Conservation (phyloP, 225 moss, liverwort and hornwort genomes). For the Pseudoscleropodium purum region DNA sequence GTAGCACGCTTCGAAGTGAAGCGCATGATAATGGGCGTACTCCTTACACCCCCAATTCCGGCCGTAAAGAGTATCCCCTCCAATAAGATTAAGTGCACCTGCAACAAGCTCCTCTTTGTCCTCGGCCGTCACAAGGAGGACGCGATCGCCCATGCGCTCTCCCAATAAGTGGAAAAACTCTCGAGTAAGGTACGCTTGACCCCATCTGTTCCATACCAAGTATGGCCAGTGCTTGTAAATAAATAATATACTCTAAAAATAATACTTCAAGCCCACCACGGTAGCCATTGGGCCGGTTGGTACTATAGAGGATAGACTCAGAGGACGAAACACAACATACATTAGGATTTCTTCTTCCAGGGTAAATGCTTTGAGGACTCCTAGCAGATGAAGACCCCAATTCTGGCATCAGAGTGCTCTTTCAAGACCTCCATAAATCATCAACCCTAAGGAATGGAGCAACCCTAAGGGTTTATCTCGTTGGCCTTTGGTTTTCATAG, state of each 20-base stretch:
- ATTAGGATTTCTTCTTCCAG: not conserved
- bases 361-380: not conserved
- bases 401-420: not conserved
- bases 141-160: conserved; percentile 86
- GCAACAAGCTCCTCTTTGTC: conserved; percentile 84
- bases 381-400: not conserved
- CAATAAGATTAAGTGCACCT: conserved; percentile 90
- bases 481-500: not conserved
- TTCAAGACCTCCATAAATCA: not conserved
- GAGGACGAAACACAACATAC: not conserved
- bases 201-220: conserved; percentile 56
- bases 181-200: conserved; percentile 91
- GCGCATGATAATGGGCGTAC: conserved; percentile 69
- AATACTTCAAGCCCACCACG: not conserved
- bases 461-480: not conserved
- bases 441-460: not conserved
- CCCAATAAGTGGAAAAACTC: conserved; percentile 96
- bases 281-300: not conserved
- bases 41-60: conserved; percentile 97
- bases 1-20: conserved; percentile 99
- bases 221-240: not conserved
- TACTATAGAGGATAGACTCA: not conserved
- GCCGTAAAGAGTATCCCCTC: conserved; percentile 90
- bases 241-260: not conserved
- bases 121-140: conserved; percentile 89